A percentile compares a stretch with the other conserved stretches of the same genome.
These are phyloP conservation scores for Phytophthora podocarpi DNA, from an alignment of 352 stramenopile species.

Conservation along the genomic window DNA sequence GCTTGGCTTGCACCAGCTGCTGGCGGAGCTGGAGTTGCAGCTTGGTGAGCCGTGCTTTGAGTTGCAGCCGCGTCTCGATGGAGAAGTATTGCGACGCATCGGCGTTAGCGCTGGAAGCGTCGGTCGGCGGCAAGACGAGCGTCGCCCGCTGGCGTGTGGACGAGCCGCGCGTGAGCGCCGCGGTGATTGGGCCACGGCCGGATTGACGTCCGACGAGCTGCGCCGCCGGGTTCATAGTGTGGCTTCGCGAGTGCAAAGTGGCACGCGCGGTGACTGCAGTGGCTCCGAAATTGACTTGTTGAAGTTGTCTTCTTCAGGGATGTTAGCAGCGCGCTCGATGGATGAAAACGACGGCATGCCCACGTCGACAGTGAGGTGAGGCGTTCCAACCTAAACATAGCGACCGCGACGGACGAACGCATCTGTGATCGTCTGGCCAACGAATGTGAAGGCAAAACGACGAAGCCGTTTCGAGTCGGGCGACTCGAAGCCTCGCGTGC, in stretches of 20 bases:
- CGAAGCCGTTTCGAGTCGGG: constrained; percentile 13
- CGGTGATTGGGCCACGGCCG: constrained; percentile 11
- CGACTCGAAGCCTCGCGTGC: constrained; percentile 15
- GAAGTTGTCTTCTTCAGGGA: constrained; percentile 5
- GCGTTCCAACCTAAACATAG: constrained; percentile 16
- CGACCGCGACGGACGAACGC: background rate
- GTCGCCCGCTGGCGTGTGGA: constrained; percentile 22
- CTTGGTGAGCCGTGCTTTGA: constrained; percentile 45
- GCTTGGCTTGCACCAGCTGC: constrained; percentile 56
- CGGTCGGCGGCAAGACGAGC: constrained; percentile 9
- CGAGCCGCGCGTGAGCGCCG: constrained; percentile 14
- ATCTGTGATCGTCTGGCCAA: background rate
- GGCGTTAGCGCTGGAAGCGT: constrained; percentile 18
- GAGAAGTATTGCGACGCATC: constrained; percentile 55
- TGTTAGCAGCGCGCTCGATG: constrained; percentile 7
- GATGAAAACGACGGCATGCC: background rate
- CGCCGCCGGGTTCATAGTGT: constrained; percentile 24
- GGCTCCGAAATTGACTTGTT: constrained; percentile 13
- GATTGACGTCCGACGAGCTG: constrained; percentile 31
- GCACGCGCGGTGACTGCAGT: constrained; percentile 16
- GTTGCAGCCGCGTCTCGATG: constrained; percentile 63
- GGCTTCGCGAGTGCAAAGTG: constrained; percentile 18
- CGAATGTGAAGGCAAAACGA: background rate
- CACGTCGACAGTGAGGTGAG: background rate
- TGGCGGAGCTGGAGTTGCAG: constrained; percentile 46